Evolutionary conservation across 2,329 filamentous ascomycete species (phyloP), one percentile per base, ranked within the genome.

Genomic region (Polytolypa hystricis): DNA sequence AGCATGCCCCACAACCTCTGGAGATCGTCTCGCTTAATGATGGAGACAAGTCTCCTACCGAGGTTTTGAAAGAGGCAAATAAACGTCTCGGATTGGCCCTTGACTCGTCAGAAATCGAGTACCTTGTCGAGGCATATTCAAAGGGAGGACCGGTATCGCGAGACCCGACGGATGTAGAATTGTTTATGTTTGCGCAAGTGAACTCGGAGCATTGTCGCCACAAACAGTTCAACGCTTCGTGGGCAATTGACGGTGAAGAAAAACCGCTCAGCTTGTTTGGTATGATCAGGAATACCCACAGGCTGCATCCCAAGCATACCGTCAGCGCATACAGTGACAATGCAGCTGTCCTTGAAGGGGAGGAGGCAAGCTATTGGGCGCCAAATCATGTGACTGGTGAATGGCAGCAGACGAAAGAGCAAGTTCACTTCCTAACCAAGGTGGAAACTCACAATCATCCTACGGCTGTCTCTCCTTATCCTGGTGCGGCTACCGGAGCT

Each of bases 171-270:
- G 91, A 96, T 57, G 84, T 96, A 30, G 91, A 98, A 64, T 71
- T 96, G 15, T 96, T 96, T 70, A 96, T 96, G 91, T 98, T 96
- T 59, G 89, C 89, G 11, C 91, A 98, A 64, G 89, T 98, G 57
- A 96, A 96, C 67, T 96, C 89, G 3, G 91, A 98, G 69, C 89
- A 96, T 62, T 94, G 76, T 54, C 65, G 76, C 40, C 76, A 80
- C 56, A 93, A 95, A 68, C 83, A 93, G 51, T 98, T 98, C 73
- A 98, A 98, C 60, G 87, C 91, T 18, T 80, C 79, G 41, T 98
- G 91, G 85, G 91, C 80, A 11, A 93, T 98, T 50, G 87, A 98
- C 57, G 87, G 87, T 35, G 70, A 81, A 47, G 66, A 71, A 45
- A 91, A 87, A 71, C 71, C 75, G 30, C 74, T 81, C 55, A 89